These are phyloP conservation scores for Mortierella sp. DNA, from an alignment of 371 early-diverging fungal genomes.

Conservation along the genomic window DNA sequence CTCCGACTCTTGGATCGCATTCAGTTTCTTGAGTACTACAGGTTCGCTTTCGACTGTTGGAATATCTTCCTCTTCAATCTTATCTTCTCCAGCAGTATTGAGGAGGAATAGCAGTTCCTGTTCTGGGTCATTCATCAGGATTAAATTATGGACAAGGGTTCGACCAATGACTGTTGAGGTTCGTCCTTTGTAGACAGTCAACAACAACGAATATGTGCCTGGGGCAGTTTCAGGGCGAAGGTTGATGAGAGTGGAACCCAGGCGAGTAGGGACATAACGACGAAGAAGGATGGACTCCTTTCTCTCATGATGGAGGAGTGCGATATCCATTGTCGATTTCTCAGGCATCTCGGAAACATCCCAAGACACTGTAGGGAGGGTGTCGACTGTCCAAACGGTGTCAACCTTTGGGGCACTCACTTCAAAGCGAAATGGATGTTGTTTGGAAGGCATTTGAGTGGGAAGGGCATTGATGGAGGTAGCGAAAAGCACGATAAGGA, in stretches of 20 bases:
- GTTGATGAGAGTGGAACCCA: slow-evolving; percentile 40
- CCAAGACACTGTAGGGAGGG: slow-evolving; percentile 45
- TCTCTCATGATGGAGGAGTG: slow-evolving; percentile 42
- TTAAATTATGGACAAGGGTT: slow-evolving; percentile 47
- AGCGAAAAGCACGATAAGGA: slow-evolving; percentile 30
- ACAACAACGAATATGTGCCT: slow-evolving; percentile 45
- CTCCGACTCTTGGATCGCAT: slow-evolving; percentile 31
- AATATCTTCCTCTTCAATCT: neutral
- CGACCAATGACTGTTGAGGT: slow-evolving; percentile 44
- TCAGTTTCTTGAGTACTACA: slow-evolving; percentile 12
- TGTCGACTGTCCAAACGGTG: slow-evolving; percentile 41
- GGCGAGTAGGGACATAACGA: slow-evolving; percentile 49
- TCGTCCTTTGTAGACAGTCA: slow-evolving; percentile 53
- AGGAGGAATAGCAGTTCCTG: slow-evolving; percentile 3
- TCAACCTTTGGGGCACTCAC: slow-evolving; percentile 33
- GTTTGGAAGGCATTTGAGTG: slow-evolving; percentile 15
- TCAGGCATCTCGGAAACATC: slow-evolving; percentile 32
- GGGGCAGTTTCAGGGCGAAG: slow-evolving; percentile 29
- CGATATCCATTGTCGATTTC: slow-evolving; percentile 45
- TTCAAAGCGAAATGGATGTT: slow-evolving; percentile 34
- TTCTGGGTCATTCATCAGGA: slow-evolving; percentile 39
- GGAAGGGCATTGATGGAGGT: slow-evolving; percentile 42
- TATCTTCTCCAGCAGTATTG: neutral
- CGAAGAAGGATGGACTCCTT: slow-evolving; percentile 45
- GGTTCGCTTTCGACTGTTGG: too few species aligned